Evolutionary conservation across 805 yeast species (phyloP).

Genomic region (Cyberlindnera lachancei): DNA sequence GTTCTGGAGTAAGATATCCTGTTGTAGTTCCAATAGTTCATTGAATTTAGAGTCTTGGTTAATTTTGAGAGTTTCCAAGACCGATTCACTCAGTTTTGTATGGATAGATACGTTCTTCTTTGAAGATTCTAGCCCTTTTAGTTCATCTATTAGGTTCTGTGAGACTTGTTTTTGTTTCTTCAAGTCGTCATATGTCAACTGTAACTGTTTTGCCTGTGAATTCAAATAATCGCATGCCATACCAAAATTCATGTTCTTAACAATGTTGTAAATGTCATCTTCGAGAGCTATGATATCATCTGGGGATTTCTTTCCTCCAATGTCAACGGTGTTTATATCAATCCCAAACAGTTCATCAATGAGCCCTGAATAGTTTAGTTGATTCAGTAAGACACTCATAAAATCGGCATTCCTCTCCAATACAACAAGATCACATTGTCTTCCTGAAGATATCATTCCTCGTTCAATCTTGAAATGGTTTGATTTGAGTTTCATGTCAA

Average conservation of each 20-base stretch:
- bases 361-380: slow-evolving; percentile 76
- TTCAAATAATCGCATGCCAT: slow-evolving; percentile 71
- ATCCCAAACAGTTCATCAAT: slow-evolving; percentile 64
- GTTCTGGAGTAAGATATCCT: slow-evolving; percentile 55
- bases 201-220: slow-evolving; percentile 60
- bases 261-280: slow-evolving; percentile 20
- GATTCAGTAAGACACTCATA: slow-evolving; percentile 63
- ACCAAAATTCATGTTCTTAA: slow-evolving; percentile 63
- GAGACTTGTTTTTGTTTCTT: slow-evolving; percentile 26
- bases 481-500: slow-evolving; percentile 31
- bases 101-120: slow-evolving; percentile 68
- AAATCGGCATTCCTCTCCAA: slow-evolving; percentile 75
- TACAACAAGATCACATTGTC: slow-evolving; percentile 65
- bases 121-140: slow-evolving; percentile 56
- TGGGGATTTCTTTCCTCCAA: slow-evolving; percentile 19
- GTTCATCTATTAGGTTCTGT: slow-evolving; percentile 57
- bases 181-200: slow-evolving; percentile 51
- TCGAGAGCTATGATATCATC: slow-evolving; percentile 15
- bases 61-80: slow-evolving; percentile 29
- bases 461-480: slow-evolving; percentile 15
- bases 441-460: slow-evolving; percentile 25
- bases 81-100: slow-evolving; percentile 66
- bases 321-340: slow-evolving; percentile 31
- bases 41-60: slow-evolving; percentile 27
- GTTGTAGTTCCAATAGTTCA: slow-evolving; percentile 52